Evolutionary conservation across 257 asterid genomes (phyloP).

Genomic region (Coffea eugenioides): DNA sequence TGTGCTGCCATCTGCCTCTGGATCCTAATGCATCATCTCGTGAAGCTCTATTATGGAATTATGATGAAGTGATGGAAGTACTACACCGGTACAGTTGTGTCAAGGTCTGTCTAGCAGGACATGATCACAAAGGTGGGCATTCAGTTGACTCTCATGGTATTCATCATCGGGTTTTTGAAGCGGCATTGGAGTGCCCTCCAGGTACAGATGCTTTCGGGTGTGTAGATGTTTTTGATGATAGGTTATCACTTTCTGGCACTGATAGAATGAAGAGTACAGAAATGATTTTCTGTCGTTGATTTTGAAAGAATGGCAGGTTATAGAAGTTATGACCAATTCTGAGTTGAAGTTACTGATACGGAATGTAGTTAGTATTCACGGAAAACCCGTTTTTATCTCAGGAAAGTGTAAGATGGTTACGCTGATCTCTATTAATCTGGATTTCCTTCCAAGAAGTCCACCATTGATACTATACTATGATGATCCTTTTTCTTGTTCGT

Average conservation of each 20-base stretch:
- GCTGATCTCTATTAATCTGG: not conserved
- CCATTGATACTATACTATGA: not conserved
- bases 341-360: not conserved
- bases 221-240: conserved; percentile 62
- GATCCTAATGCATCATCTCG: conserved; percentile 53
- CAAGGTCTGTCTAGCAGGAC: conserved; percentile 84
- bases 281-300: conserved; percentile 49
- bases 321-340: not conserved
- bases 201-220: conserved; percentile 73
- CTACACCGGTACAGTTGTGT: conserved; percentile 73
- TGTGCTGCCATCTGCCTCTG: conserved; percentile 82
- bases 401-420: not conserved
- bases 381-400: not conserved
- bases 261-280: conserved; percentile 69
- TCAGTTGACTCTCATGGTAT: conserved; percentile 70
- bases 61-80: conserved; percentile 84
- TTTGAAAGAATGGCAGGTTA: conserved; percentile 12
- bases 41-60: conserved; percentile 77
- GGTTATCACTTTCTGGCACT: conserved; percentile 56
- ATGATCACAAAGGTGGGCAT: conserved; percentile 73
- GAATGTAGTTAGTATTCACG: not conserved
- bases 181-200: conserved; percentile 91
- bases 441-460: not conserved
- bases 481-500: not conserved
- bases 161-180: conserved; percentile 87